These are phyloP conservation scores for Erigeron philadelphicus DNA, from an alignment of 140 eudicot species.

Conservation along the genomic window DNA sequence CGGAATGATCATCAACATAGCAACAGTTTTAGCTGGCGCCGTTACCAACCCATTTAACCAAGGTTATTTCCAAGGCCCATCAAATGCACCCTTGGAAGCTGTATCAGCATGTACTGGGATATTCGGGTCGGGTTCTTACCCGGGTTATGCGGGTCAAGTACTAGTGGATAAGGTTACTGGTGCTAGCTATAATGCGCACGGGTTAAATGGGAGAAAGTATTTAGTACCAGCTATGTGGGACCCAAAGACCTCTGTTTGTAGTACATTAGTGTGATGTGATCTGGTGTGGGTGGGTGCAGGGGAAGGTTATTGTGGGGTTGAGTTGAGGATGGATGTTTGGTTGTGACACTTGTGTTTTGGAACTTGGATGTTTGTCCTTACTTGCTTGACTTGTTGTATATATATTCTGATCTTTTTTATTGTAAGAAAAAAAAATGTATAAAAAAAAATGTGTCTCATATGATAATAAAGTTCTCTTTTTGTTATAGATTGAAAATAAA, in stretches of 20 bases:
- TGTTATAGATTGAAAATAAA: too few relatives aligned
- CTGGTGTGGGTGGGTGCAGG: slow-evolving; percentile 20
- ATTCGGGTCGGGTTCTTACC: slow-evolving; percentile 84
- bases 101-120: slow-evolving; percentile 67
- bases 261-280: slow-evolving; percentile 53
- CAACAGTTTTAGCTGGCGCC: slow-evolving; percentile 70
- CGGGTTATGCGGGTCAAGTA: slow-evolving; percentile 62
- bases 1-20: slow-evolving; percentile 74
- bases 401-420: slow-evolving; percentile 25
- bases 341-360: slow-evolving; percentile 21
- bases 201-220: slow-evolving; percentile 62
- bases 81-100: slow-evolving; percentile 71
- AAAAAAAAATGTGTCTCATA: slow-evolving; percentile 16
- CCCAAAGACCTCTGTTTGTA: slow-evolving; percentile 56
- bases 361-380: slow-evolving; percentile 32
- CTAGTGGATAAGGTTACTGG: slow-evolving; percentile 60
- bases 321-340: neutral
- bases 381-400: slow-evolving; percentile 36
- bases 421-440: slow-evolving; percentile 17
- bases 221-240: slow-evolving; percentile 90
- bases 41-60: slow-evolving; percentile 69
- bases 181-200: slow-evolving; percentile 80
- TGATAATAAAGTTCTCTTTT: slow-evolving; percentile 21
- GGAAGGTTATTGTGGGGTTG: neutral
- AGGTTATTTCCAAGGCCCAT: slow-evolving; percentile 74